Base-by-base conservation (phyloP, 139 green algal genomes). In the Chlorella sorokiniana region DNA sequence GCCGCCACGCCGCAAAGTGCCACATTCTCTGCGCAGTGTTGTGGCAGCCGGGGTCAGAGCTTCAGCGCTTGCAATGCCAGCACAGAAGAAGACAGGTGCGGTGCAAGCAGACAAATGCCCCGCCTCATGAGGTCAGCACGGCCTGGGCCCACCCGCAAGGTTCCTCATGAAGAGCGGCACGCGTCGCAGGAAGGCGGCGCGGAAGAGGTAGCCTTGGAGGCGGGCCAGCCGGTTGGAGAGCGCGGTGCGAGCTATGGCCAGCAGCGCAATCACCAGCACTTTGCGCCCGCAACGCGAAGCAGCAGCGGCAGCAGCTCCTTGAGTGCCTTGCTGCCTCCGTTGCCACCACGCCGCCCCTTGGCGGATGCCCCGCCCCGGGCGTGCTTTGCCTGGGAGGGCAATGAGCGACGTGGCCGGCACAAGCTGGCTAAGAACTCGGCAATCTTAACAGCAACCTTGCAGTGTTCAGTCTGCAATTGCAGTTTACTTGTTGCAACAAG, bases 201-300 rank as follows among this genome's bases (percentile, higher is more conserved):
- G 81, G 81, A 95, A 95, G 31, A 95, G 82, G 78, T 89, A 89
- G 18, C 92, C 92, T 87, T 95, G 90, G 40, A 94, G 73, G 33
- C 83, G 74, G 3, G 91, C 91, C 22, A 95, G 79, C 4, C 91
- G 83, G 84, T 95, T 95, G 62, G 86, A 91, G 11, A 95, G 40
- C 16, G 83, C 82, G 23, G 91, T 95, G 61, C 91, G 70, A 23
- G 61, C 70, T 25, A 84, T 27, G 3, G 70, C 69, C 69, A 84
- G 69, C 59, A 74, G 38, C 69, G 72, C 52, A 5, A 84, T 45
- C 42, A 80, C 59, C 42, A 80, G 67, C 56, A 84, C 69, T 59
- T 84, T 84, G 59, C 67, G 80, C 42, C 80, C 1, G 80, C 80
- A 25, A 81, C 82, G 18, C 69, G 74, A 33, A 93, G 72, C 69